Evolutionary conservation across 148 eudicot species (phyloP).

Genomic region (Silene conica): DNA sequence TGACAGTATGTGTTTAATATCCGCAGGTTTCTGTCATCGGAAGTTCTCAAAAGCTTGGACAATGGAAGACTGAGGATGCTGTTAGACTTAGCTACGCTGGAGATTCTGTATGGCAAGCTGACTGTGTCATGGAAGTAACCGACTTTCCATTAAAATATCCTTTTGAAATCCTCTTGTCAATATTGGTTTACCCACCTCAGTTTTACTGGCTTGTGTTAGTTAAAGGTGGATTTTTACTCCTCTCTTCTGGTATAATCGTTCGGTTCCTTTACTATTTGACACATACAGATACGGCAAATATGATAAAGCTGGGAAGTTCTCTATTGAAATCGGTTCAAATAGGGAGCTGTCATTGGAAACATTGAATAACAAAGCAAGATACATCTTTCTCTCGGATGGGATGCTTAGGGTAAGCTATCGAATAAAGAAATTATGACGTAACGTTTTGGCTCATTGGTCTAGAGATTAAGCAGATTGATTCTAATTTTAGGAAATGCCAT

Average conservation of each 20-base stretch:
- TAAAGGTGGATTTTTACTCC: background rate
- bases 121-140: conserved; percentile 53
- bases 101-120: conserved; percentile 81
- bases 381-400: conserved; percentile 78
- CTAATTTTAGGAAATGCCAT: conserved; percentile 76
- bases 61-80: conserved; percentile 68
- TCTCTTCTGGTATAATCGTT: background rate
- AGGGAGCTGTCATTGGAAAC: conserved; percentile 61
- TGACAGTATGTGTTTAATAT: background rate
- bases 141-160: conserved; percentile 96
- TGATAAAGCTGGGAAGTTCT: conserved; percentile 46
- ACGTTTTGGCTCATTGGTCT: background rate
- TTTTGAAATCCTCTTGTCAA: conserved; percentile 20
- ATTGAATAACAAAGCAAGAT: conserved; percentile 55
- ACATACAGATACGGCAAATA: conserved; percentile 82
- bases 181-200: no score
- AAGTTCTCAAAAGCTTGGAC: conserved; percentile 67
- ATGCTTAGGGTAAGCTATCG: conserved; percentile 66
- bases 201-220: background rate
- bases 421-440: background rate
- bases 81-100: conserved; percentile 77
- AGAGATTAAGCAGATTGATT: conserved; percentile 4
- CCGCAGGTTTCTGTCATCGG: conserved; percentile 86
- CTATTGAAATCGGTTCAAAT: conserved; percentile 63
- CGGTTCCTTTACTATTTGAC: conserved; percentile 47